phyloP scores from a whole-genome alignment of 108 stramenopile species.

The Cylindrotheca closterium region DNA sequence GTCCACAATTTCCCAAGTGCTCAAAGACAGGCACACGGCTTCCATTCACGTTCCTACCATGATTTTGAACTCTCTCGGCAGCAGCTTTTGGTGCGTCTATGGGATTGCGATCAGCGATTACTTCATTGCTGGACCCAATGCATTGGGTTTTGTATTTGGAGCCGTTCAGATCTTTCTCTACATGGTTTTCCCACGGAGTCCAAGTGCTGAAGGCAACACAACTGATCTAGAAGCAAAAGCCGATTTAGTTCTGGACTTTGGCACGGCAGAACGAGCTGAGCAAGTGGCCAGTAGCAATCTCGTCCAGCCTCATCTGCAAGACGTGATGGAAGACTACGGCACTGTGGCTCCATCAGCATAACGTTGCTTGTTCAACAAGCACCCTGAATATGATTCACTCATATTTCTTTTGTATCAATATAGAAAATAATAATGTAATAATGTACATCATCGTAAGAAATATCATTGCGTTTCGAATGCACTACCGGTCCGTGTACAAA shows the following conservation, averaged over 20 bases:
- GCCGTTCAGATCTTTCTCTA: slow-evolving; percentile 48
- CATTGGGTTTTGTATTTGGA: slow-evolving; percentile 66
- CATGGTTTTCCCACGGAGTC: not conserved
- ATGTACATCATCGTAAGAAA: too few relatives aligned
- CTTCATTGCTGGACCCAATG: slow-evolving; percentile 74
- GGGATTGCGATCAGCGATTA: slow-evolving; percentile 65
- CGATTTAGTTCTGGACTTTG: not conserved
- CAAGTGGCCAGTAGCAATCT: too few relatives aligned
- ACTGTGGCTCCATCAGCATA: too few relatives aligned
- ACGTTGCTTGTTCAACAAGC: too few relatives aligned
- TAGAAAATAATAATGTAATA: too few relatives aligned
- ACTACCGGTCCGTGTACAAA: too few relatives aligned
- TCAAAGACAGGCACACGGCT: slow-evolving; percentile 41
- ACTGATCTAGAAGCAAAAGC: not conserved
- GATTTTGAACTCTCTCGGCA: slow-evolving; percentile 66
- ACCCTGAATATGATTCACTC: too few relatives aligned
- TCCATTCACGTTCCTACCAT: slow-evolving; percentile 75
- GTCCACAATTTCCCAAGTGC: slow-evolving; percentile 58
- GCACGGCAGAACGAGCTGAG: too few relatives aligned
- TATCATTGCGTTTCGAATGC: too few relatives aligned
- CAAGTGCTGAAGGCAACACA: not conserved
- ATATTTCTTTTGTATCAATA: too few relatives aligned
- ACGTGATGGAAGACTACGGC: too few relatives aligned
- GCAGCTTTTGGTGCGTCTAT: slow-evolving; percentile 71
- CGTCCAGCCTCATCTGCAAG: too few relatives aligned